These are phyloP conservation scores for Metarhizium sp. DNA, from an alignment of 2,329 filamentous ascomycete species.

Conservation along the genomic window DNA sequence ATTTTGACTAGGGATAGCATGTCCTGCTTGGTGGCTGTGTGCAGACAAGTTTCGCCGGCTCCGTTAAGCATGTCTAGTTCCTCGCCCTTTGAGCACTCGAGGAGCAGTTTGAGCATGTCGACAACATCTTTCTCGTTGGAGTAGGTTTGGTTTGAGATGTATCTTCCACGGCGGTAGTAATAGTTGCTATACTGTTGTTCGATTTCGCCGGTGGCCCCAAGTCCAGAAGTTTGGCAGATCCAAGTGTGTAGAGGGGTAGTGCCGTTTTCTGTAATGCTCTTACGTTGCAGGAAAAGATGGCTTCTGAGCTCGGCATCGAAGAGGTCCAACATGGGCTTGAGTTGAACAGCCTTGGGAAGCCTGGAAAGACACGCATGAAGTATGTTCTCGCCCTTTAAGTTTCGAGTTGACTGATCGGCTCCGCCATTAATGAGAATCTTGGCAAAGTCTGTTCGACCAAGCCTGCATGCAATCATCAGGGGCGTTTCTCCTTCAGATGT, in stretches of 20 bases:
- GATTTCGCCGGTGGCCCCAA: constrained; percentile 2
- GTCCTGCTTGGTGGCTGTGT: constrained; percentile 39
- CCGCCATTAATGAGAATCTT: constrained; percentile 57
- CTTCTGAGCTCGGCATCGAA: constrained; percentile 48
- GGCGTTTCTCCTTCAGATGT: constrained; percentile 53
- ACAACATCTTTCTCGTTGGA: constrained; percentile 20
- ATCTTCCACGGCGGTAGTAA: background rate
- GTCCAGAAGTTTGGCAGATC: constrained; percentile 28
- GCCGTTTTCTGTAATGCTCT: constrained; percentile 37
- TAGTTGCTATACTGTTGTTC: constrained; percentile 7
- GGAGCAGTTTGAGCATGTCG: constrained; percentile 37
- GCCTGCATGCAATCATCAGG: constrained; percentile 54
- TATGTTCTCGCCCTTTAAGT: constrained; percentile 54
- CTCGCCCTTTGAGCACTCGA: constrained; percentile 45
- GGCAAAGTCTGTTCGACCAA: constrained; percentile 43
- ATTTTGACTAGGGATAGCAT: constrained; percentile 27
- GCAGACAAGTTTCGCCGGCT: constrained; percentile 56
- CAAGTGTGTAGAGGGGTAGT: constrained; percentile 56
- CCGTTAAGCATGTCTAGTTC: constrained; percentile 52
- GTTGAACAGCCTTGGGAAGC: constrained; percentile 21
- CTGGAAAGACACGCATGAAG: constrained; percentile 46
- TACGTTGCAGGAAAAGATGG: constrained; percentile 50
- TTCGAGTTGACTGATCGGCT: constrained; percentile 58
- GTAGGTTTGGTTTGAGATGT: constrained; percentile 11
- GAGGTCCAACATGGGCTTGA: constrained; percentile 43